These are phyloP conservation scores for Fistulinella prunicolor DNA, from an alignment of 768 basidiomycete genomes.

Conservation along the genomic window DNA sequence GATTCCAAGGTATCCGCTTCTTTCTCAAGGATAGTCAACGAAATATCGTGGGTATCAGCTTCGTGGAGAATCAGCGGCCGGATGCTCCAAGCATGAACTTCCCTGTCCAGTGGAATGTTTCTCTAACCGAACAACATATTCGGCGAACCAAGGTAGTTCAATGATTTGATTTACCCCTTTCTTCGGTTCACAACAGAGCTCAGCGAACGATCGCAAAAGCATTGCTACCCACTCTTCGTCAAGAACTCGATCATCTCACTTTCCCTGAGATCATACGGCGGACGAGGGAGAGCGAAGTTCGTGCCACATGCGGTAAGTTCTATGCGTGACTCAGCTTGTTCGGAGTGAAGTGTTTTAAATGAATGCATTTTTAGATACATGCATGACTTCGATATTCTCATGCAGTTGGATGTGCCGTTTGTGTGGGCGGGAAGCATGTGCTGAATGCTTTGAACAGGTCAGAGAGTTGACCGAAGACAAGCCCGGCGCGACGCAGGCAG, in stretches of 20 bases:
- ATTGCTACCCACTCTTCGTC: conserved; percentile 61
- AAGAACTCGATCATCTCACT: conserved; percentile 62
- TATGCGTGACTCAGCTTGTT: background rate
- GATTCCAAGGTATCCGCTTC: conserved; percentile 82
- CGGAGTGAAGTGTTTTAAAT: conserved; percentile 11
- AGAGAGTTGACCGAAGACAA: conserved; percentile 57
- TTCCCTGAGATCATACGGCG: conserved; percentile 61
- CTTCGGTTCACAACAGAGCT: conserved; percentile 11
- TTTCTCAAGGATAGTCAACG: conserved; percentile 62
- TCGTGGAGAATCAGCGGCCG: conserved; percentile 59
- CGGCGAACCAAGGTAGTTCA: conserved; percentile 55
- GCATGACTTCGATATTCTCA: conserved; percentile 90
- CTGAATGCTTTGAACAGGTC: conserved; percentile 76
- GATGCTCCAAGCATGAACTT: conserved; percentile 59
- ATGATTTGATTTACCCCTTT: conserved; percentile 1
- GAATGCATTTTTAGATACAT: conserved; percentile 62
- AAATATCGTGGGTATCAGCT: conserved; percentile 64
- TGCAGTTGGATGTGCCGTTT: conserved; percentile 87
- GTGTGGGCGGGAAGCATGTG: conserved; percentile 88
- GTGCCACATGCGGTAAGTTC: conserved; percentile 77
- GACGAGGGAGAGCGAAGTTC: conserved; percentile 75
- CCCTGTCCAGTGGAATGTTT: conserved; percentile 66
- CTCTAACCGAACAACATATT: conserved; percentile 48
- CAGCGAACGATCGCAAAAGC: conserved; percentile 68
- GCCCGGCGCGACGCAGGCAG: conserved; percentile 44